Evolutionary conservation across 441 rosid genomes (phyloP).

Genomic region (Aleurites moluccanus): DNA sequence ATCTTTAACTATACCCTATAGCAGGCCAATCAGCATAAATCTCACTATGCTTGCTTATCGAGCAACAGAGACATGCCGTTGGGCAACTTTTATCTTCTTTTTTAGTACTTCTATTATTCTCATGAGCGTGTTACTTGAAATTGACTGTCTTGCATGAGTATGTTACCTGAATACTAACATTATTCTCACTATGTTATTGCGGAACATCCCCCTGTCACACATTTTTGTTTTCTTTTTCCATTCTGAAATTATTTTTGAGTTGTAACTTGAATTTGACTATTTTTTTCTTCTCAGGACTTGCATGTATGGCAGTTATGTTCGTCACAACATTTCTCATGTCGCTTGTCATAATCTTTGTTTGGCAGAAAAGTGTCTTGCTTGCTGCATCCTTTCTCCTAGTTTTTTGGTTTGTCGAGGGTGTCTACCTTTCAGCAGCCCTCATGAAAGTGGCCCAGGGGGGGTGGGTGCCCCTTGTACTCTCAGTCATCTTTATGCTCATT

Average conservation of each 20-base stretch:
- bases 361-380: conserved; percentile 60
- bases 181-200: no score
- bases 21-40: not conserved
- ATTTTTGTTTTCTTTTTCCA: not conserved
- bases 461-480: conserved; percentile 83
- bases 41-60: not conserved
- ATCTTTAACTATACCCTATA: not conserved
- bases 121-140: not conserved
- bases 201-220: no score
- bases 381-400: conserved; percentile 59
- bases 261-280: conserved; percentile 22
- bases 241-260: not conserved
- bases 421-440: conserved; percentile 77
- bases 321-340: conserved; percentile 88
- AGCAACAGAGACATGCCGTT: not conserved
- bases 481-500: conserved; percentile 57
- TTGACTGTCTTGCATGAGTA: no score
- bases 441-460: conserved; percentile 83
- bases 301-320: conserved; percentile 79
- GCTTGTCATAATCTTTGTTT: conserved; percentile 73
- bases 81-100: not conserved
- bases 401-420: conserved; percentile 75
- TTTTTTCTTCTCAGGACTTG: conserved; percentile 60
- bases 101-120: not conserved
- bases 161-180: no score